Percentiles rank a stretch among this genome's conserved stretches.
These are phyloP conservation scores for Ottelia alismoides DNA, from an alignment of 106 monocot genomes.

Conservation along the genomic window DNA sequence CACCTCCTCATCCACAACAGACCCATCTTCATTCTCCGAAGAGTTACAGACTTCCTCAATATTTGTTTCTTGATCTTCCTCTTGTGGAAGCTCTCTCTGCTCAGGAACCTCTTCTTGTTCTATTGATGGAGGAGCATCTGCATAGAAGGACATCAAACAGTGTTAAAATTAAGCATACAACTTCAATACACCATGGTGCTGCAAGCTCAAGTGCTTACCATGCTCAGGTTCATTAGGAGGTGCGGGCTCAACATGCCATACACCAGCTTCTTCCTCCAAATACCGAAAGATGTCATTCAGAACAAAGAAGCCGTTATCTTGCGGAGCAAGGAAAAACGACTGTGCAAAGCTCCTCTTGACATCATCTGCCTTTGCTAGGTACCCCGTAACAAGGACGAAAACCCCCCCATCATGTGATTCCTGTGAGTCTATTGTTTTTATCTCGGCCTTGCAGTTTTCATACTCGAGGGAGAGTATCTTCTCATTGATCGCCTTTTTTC, in stretches of 20 bases:
- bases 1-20: constrained; percentile 39
- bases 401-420: constrained; percentile 67
- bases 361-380: constrained; percentile 39
- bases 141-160: not conserved
- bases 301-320: constrained; percentile 88
- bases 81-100: constrained; percentile 1
- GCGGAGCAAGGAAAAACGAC: constrained; percentile 93
- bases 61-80: constrained; percentile 28
- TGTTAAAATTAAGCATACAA: too few relatives aligned
- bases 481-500: constrained; percentile 57
- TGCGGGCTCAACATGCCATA: constrained; percentile 11
- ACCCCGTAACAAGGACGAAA: constrained; percentile 79
- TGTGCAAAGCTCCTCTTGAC: constrained; percentile 65
- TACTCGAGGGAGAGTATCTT: constrained; percentile 75
- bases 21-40: constrained; percentile 34
- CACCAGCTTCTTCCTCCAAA: constrained; percentile 22
- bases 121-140: constrained; percentile 12
- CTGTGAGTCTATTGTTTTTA: constrained; percentile 80
- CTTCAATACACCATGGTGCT: too few relatives aligned
- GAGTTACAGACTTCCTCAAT: constrained; percentile 45
- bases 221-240: constrained; percentile 9
- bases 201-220: too few relatives aligned
- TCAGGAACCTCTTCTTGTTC: constrained; percentile 26
- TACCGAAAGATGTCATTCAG: constrained; percentile 85
- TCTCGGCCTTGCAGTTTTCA: constrained; percentile 32